Base-by-base conservation (phyloP, 2,329 filamentous ascomycete genomes). In the Fusarium tanahbumbuense region DNA sequence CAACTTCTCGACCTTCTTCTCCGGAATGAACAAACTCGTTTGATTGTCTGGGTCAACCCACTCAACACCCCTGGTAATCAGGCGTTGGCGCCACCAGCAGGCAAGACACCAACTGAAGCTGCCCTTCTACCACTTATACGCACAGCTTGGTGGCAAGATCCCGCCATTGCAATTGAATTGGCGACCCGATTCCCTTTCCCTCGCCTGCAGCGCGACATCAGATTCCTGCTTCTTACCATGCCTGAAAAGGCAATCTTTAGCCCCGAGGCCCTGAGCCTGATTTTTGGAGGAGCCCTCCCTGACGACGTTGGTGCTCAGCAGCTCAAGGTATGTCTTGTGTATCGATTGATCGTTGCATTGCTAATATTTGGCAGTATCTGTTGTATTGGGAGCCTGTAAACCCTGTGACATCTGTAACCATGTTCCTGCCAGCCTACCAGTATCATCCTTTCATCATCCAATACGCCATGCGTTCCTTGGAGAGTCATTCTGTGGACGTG, bases 401-500 rank as follows among this genome's bases (percentile, higher is more conserved):
- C 76, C 96, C 96, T 0, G 92, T 97, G 67, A 96, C 94, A 12
- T 94, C 97, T 1, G 91, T 97, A 9, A 97, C 94, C 0, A 94
- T 97, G 81, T 98, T 99, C 83, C 79, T 97, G 72, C 97, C 97
- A 1, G 90, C 91, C 2, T 99, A 97, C 79, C 90, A 91, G 42
- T 95, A 97, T 75, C 92, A 99, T 76, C 93, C 97, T 0, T 97
- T 94, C 80, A 87, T 99, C 56, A 89, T 98, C 41, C 97, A 99
- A 79, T 99, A 98, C 79, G 96, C 96, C 2, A 97, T 99, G 91
- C 89, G 94, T 75, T 93, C 96, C 5, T 81, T 99, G 49, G 96
- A 99, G 78, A 94, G 92, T 73, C 96, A 99, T 76, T 91, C 94
- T 0, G 91, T 98, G n/a, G 96, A 98, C 77, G 90, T 98, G 22